These are phyloP conservation scores for Mycena capillaripes DNA, from an alignment of 768 basidiomycete genomes.

Conservation along the genomic window DNA sequence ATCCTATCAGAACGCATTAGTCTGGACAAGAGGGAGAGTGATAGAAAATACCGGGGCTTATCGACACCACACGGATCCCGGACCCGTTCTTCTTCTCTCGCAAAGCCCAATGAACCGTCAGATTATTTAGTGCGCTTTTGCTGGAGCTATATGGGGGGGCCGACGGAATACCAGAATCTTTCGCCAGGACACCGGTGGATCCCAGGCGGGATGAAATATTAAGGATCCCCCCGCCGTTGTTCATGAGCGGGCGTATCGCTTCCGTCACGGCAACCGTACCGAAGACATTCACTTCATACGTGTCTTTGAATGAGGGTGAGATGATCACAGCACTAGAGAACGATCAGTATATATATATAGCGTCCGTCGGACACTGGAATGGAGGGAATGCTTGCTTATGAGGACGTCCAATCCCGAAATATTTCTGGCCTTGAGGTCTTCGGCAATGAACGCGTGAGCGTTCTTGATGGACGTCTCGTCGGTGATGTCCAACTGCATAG, in stretches of 20 bases:
- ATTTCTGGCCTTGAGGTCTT: background rate
- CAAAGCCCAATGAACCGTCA: constrained; percentile 24
- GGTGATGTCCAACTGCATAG: constrained; percentile 25
- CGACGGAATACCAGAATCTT: background rate
- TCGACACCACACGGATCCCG: constrained; percentile 24
- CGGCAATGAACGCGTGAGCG: constrained; percentile 1
- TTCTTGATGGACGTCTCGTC: constrained; percentile 12
- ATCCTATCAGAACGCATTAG: too few relatives aligned
- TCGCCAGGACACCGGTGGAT: background rate
- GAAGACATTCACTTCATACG: constrained; percentile 22
- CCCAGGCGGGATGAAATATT: constrained; percentile 28
- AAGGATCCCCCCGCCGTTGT: constrained; percentile 17
- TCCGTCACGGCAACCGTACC: constrained; percentile 6
- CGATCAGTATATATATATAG: too few relatives aligned
- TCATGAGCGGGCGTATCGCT: constrained; percentile 15
- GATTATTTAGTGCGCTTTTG: constrained; percentile 25
- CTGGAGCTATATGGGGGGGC: constrained; percentile 18
- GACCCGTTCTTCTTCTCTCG: constrained; percentile 26
- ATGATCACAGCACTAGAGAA: constrained; percentile 11
- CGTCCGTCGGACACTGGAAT: background rate
- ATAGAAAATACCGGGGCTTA: constrained; percentile 25
- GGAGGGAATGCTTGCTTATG: constrained; percentile 20
- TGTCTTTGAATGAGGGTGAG: background rate
- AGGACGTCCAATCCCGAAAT: constrained; percentile 20
- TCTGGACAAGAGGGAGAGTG: too few relatives aligned